Evolutionary conservation across 768 basidiomycete species (phyloP).

Genomic region (Chalciporus pseudorubinellus): DNA sequence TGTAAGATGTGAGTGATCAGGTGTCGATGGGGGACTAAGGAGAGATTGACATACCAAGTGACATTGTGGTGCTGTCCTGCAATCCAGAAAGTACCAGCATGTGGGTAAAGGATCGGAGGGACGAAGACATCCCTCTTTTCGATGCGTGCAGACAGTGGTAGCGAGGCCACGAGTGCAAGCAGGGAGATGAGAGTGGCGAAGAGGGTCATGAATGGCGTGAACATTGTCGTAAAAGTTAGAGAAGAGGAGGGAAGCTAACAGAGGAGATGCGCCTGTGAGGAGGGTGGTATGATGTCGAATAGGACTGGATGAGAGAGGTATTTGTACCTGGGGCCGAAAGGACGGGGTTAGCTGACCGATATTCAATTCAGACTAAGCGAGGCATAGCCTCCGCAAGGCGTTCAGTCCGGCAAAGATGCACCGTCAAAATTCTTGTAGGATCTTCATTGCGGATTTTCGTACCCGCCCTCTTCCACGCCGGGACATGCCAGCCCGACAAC

Average conservation of each 20-base stretch:
- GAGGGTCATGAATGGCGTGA: conserved; percentile 13
- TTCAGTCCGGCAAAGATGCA: not conserved
- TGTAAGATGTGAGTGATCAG: not conserved
- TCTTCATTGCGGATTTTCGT: conserved; percentile 1
- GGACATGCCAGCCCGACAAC: not conserved
- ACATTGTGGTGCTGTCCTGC: conserved; percentile 22
- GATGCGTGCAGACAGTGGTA: conserved; percentile 6
- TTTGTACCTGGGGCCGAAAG: conserved; percentile 4
- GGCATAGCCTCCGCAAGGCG: not conserved
- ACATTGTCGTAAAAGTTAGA: conserved; percentile 1
- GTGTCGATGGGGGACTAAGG: not conserved
- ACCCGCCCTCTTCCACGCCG: not conserved
- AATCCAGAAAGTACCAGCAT: conserved; percentile 21
- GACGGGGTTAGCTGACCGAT: not conserved
- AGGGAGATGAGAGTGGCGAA: conserved; percentile 15
- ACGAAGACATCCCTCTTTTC: conserved; percentile 22
- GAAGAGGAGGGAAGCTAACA: not conserved
- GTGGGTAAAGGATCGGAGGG: conserved; percentile 27
- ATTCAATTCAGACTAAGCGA: conserved; percentile 2
- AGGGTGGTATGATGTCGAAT: not conserved
- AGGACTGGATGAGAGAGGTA: not conserved
- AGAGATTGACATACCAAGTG: conserved; percentile 26
- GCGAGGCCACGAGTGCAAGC: conserved; percentile 9
- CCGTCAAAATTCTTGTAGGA: not conserved
- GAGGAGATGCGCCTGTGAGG: conserved; percentile 15